Conservation (phyloP, 768 basidiomycete genomes). For the Termitomyces sp. region DNA sequence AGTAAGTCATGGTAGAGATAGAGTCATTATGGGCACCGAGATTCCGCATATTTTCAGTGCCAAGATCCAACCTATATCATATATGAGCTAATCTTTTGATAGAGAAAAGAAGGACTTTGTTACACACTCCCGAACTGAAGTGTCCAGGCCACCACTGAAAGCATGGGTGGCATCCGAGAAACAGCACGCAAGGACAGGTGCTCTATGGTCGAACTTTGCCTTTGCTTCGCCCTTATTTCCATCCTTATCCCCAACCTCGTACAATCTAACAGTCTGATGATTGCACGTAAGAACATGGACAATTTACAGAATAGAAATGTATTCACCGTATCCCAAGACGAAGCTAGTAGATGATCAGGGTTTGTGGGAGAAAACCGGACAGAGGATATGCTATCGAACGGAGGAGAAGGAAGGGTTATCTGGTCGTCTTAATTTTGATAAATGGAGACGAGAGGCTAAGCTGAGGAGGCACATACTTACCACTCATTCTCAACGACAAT, state of each 20-base stretch:
- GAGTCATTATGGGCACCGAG: slow-evolving; percentile 80
- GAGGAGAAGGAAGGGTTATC: slow-evolving; percentile 52
- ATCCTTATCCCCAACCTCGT: slow-evolving; percentile 54
- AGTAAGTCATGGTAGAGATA: slow-evolving; percentile 72
- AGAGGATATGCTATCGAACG: slow-evolving; percentile 81
- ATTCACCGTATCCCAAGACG: slow-evolving; percentile 83
- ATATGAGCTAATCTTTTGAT: background rate
- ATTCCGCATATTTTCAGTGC: slow-evolving; percentile 62
- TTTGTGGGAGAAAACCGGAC: slow-evolving; percentile 77
- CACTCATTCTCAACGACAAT: background rate
- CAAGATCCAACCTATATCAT: slow-evolving; percentile 62
- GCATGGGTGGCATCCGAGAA: slow-evolving; percentile 65
- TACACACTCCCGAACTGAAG: slow-evolving; percentile 74
- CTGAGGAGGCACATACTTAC: background rate
- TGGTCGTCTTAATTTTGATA: slow-evolving; percentile 14
- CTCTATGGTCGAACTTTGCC: slow-evolving; percentile 83
- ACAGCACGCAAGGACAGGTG: slow-evolving; percentile 79
- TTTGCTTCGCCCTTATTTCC: slow-evolving; percentile 61
- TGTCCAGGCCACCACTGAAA: slow-evolving; percentile 86
- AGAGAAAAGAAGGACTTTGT: background rate
- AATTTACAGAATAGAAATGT: background rate
- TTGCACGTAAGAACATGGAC: background rate
- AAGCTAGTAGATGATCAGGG: slow-evolving; percentile 73
- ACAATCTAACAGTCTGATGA: slow-evolving; percentile 31
- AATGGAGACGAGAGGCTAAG: background rate